These are phyloP conservation scores for Geosiphon pyriformis DNA, from an alignment of 192 early-diverging fungal species.

Conservation along the genomic window DNA sequence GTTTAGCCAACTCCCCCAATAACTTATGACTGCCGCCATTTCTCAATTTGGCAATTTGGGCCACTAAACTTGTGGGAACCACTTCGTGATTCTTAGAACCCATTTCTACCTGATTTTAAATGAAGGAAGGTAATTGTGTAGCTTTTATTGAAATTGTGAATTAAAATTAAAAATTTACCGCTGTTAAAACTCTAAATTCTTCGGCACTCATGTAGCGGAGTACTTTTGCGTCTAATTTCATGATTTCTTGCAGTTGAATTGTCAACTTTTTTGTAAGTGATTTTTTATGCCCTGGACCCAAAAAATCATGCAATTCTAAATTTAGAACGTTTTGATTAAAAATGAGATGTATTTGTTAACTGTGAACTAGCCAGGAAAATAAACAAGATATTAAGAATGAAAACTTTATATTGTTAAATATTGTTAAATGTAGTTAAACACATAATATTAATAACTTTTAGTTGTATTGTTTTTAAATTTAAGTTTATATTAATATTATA, in stretches of 20 bases:
- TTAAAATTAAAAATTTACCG: conserved; percentile 46
- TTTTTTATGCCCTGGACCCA: too few species aligned
- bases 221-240: conserved; percentile 95
- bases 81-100: conserved; percentile 98
- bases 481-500: too few species aligned
- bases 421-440: too few species aligned
- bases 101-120: conserved; percentile 71
- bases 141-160: background rate
- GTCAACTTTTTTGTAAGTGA: too few species aligned
- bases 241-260: conserved; percentile 47
- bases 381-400: too few species aligned
- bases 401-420: too few species aligned
- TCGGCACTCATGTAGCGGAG: conserved; percentile 91
- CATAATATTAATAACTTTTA: too few species aligned
- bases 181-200: conserved; percentile 94
- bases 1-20: conserved; percentile 81
- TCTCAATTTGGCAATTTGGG: conserved; percentile 88
- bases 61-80: conserved; percentile 87
- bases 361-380: too few species aligned
- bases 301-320: too few species aligned
- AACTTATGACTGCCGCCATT: conserved; percentile 81
- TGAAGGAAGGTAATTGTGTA: background rate
- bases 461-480: too few species aligned
- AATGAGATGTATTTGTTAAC: too few species aligned
- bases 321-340: too few species aligned